phyloP scores from a whole-genome alignment of 805 yeast species.

The Ogataea henricii region DNA sequence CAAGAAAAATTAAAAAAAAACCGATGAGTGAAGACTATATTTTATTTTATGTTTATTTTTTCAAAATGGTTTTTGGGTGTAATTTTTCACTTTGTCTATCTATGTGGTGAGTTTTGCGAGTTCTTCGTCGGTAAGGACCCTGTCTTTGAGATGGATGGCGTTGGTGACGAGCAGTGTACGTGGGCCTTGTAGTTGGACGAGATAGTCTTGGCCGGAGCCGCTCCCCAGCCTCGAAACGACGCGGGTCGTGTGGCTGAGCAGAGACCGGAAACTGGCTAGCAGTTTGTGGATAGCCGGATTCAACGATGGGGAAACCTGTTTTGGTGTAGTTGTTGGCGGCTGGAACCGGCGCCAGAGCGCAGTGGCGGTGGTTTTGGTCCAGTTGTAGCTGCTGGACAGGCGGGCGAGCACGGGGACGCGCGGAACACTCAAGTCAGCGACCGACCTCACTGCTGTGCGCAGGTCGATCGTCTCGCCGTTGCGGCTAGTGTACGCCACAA shows the following conservation, averaged over 20 bases:
- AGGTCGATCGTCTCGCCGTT: conserved; percentile 10
- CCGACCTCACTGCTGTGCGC: conserved; percentile 16
- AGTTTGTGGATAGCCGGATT: conserved; percentile 1
- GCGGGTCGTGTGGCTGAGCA: conserved; percentile 3
- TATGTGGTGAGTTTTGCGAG: conserved; percentile 18
- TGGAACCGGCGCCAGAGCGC: neutral
- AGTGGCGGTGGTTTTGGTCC: neutral
- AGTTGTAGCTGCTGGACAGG: neutral
- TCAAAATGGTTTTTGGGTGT: neutral
- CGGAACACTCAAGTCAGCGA: conserved; percentile 31
- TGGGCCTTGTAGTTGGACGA: conserved; percentile 35
- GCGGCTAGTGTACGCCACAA: conserved; percentile 39
- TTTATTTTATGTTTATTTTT: neutral
- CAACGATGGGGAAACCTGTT: neutral
- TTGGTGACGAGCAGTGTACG: conserved; percentile 33
- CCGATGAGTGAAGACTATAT: no score
- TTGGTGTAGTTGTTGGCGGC: neutral
- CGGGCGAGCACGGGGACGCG: conserved; percentile 15
- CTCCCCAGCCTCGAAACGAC: conserved; percentile 12
- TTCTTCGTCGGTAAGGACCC: conserved; percentile 27
- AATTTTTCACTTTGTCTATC: conserved; percentile 4
- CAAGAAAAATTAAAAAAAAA: no score
- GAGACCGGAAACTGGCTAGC: conserved; percentile 1
- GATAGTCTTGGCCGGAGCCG: conserved; percentile 26
- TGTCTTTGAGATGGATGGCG: conserved; percentile 28